These are phyloP conservation scores for Trichoderma hamatum DNA, from an alignment of 2,329 filamentous ascomycete species.

Conservation along the genomic window DNA sequence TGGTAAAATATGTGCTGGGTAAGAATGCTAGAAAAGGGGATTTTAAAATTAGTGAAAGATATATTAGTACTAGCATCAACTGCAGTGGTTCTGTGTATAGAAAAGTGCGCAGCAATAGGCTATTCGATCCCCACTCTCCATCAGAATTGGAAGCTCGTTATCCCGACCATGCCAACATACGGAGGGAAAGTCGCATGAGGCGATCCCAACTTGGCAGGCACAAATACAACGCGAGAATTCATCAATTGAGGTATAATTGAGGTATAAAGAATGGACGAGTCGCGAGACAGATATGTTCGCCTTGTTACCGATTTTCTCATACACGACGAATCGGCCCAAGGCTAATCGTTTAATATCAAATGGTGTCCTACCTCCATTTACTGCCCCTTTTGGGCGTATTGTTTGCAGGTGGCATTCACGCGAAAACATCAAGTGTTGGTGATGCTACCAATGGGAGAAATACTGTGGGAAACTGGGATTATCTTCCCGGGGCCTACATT, in stretches of 20 bases:
- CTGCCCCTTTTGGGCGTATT: constrained; percentile 5
- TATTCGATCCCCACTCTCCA: not conserved
- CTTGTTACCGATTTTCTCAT: not conserved
- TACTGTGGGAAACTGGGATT: not conserved
- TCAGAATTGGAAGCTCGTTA: constrained; percentile 15
- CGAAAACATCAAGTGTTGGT: not conserved
- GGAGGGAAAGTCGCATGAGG: constrained; percentile 14
- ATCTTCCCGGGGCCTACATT: constrained; percentile 53
- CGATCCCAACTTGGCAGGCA: constrained; percentile 9
- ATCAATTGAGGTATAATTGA: not conserved
- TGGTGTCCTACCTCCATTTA: constrained; percentile 6
- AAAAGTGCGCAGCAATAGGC: not conserved
- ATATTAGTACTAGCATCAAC: not conserved
- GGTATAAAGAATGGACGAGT: not conserved
- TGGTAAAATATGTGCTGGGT: not conserved
- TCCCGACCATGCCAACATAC: not conserved
- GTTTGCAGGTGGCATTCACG: not conserved
- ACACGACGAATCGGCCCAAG: not conserved
- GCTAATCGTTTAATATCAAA: not conserved
- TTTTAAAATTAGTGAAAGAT: not conserved
- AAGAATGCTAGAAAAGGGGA: not conserved
- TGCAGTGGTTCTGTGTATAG: not conserved
- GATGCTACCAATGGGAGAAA: not conserved
- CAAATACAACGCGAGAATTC: not conserved
- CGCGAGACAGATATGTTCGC: too few species aligned